Evolutionary conservation across 352 stramenopile species (phyloP).

Genomic region (Elongisporangium anandrum): DNA sequence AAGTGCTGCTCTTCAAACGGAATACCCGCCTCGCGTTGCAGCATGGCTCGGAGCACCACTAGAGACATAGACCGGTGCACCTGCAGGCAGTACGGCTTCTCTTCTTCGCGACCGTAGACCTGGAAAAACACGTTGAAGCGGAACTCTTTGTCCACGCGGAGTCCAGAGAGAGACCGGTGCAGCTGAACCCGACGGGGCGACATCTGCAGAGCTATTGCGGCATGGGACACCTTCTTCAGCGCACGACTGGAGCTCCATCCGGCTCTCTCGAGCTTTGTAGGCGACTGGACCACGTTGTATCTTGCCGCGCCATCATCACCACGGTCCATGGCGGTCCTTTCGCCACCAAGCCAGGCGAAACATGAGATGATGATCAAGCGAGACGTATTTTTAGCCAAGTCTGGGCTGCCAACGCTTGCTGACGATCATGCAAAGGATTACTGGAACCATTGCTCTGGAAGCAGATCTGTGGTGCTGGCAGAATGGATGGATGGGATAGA

Average conservation of each 20-base stretch:
- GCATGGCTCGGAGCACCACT: conserved; percentile 40
- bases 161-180: conserved; percentile 15
- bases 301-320: not conserved
- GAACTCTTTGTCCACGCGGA: conserved; percentile 18
- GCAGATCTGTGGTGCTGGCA: no score
- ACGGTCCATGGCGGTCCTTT: not conserved
- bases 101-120: conserved; percentile 14
- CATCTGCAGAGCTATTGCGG: not conserved
- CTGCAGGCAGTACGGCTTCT: conserved; percentile 27
- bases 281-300: not conserved
- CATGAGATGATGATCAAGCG: not conserved
- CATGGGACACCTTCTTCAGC: not conserved
- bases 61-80: conserved; percentile 48
- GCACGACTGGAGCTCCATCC: not conserved
- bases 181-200: not conserved
- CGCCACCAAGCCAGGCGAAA: not conserved
- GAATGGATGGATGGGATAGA: no score
- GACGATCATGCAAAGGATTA: no score
- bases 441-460: no score
- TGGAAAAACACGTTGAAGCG: conserved; percentile 54
- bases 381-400: not conserved
- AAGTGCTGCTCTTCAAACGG: conserved; percentile 61
- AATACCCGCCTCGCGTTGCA: conserved; percentile 53
- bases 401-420: no score
- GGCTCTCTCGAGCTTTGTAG: not conserved